Base-by-base conservation (phyloP, 2,329 filamentous ascomycete genomes). In the Neopestalotiopsis sp. region DNA sequence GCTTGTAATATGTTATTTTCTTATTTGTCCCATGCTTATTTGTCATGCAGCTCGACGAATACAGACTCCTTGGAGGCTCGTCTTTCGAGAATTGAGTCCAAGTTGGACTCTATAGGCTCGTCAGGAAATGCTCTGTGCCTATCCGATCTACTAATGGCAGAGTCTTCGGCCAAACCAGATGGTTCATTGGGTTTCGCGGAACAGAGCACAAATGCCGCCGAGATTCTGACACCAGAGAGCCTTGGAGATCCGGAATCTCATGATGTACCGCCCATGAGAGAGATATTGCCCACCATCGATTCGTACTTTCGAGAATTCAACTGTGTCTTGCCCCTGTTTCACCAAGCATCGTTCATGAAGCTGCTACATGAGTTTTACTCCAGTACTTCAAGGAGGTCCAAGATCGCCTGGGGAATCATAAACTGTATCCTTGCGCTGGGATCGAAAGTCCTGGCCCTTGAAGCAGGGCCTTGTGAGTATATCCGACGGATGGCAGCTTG, bases 391-490 rank as follows among this genome's bases (percentile, higher is more conserved):
- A 71, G 72, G 57, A 73, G 75, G 2, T 71, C 76, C 24, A 73
- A 72, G 61, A 76, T 75, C 1, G 71, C 72, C 1, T 83, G 80
- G 78, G 81, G 81, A 0, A 78, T 80, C 13, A 79, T 84, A 20
- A 81, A 82, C 10, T 76, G 80, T 40, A 79, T 81, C 30, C 71
- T 83, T 56, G 81, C 81, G 4, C 72, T 83, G 4, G 79, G 78
- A 1, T 78, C 80, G 56, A 75, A 78, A 9, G 67, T 73, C 4
- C 74, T 75, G 2, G 72, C 74, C 0, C 69, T 71, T 4, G 71
- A 75, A 2, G 65, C 0, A 71, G 73, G 1, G 67, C 72, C 13
- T 30, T 34, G 61, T 64, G 24, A 45, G 40, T 64, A 17, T 2
- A 34, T 12, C 4, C 3, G 5, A 49, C 4, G 24, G 7, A 12